A percentile compares a stretch with the other conserved stretches of the same genome.
Evolutionary conservation across 202 grass and related monocot genomes (phyloP).

Genomic region (Panicum hallii): DNA sequence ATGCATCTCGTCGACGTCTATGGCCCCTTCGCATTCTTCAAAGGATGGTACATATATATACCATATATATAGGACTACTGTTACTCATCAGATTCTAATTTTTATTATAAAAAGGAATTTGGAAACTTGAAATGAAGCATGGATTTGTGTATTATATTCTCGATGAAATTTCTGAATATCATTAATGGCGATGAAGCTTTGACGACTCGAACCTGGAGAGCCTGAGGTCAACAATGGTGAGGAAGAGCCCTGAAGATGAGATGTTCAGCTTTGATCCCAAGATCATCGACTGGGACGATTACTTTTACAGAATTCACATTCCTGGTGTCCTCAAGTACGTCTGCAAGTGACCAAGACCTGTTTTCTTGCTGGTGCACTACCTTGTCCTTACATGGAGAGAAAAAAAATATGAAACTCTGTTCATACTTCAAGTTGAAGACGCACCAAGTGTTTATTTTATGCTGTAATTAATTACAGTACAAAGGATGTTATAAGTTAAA

Average conservation of each 20-base stretch:
- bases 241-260: slow-evolving; percentile 22
- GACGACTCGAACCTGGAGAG: slow-evolving; percentile 73
- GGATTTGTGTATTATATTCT: too few species aligned
- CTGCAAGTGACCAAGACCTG: slow-evolving; percentile 43
- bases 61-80: too few species aligned
- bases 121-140: too few species aligned
- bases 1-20: slow-evolving; percentile 74
- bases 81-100: too few species aligned
- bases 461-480: too few species aligned
- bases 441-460: too few species aligned
- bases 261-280: slow-evolving; percentile 72
- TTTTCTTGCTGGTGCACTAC: not conserved
- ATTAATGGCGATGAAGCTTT: slow-evolving; percentile 44
- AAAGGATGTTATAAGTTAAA: too few species aligned
- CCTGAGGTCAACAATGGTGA: slow-evolving; percentile 55
- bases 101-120: too few species aligned
- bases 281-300: slow-evolving; percentile 66
- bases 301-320: slow-evolving; percentile 73
- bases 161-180: not conserved
- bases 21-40: slow-evolving; percentile 74
- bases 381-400: not conserved
- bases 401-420: not conserved
- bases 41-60: slow-evolving; percentile 45
- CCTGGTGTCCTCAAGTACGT: slow-evolving; percentile 76
- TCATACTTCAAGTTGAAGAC: not conserved